Evolutionary conservation across 768 basidiomycete genomes (phyloP).

Genomic region (Crucibulum laeve): DNA sequence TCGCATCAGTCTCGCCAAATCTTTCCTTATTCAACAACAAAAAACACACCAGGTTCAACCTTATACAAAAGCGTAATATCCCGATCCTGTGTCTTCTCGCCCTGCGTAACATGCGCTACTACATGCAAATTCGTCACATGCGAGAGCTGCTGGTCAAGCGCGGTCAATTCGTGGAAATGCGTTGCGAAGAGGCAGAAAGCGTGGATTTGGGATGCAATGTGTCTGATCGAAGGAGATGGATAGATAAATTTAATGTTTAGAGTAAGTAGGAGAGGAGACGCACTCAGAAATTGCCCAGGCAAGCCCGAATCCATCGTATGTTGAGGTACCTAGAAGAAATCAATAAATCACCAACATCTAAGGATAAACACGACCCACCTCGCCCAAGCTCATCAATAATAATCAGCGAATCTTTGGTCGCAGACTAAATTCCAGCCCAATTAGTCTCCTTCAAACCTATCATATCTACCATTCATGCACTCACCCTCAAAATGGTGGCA

Average conservation of each 20-base stretch:
- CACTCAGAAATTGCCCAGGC: conserved; percentile 99
- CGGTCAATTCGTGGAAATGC: conserved; percentile 96
- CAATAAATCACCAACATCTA: background rate
- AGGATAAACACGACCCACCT: conserved; percentile 35
- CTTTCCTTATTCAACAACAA: background rate
- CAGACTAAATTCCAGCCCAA: conserved; percentile 50
- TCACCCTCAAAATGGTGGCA: conserved; percentile 84
- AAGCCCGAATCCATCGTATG: conserved; percentile 95
- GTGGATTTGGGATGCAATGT: conserved; percentile 89
- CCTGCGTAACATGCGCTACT: conserved; percentile 87
- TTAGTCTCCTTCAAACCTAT: background rate
- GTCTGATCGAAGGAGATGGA: conserved; percentile 37
- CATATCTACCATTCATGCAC: conserved; percentile 11
- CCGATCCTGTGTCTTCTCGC: conserved; percentile 55
- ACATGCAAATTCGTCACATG: conserved; percentile 96
- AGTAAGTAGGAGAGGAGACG: conserved; percentile 13
- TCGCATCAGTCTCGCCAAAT: conserved; percentile 7
- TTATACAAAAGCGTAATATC: conserved; percentile 95
- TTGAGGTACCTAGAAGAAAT: conserved; percentile 72
- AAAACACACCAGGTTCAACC: conserved; percentile 76
- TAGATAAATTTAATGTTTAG: background rate
- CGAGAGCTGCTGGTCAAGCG: conserved; percentile 77
- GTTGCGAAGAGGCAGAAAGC: conserved; percentile 97
- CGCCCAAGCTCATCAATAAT: conserved; percentile 97
- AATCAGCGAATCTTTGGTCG: conserved; percentile 87